Base-by-base conservation (phyloP, 495 filamentous ascomycete genomes). In the Tuber melanosporum region DNA sequence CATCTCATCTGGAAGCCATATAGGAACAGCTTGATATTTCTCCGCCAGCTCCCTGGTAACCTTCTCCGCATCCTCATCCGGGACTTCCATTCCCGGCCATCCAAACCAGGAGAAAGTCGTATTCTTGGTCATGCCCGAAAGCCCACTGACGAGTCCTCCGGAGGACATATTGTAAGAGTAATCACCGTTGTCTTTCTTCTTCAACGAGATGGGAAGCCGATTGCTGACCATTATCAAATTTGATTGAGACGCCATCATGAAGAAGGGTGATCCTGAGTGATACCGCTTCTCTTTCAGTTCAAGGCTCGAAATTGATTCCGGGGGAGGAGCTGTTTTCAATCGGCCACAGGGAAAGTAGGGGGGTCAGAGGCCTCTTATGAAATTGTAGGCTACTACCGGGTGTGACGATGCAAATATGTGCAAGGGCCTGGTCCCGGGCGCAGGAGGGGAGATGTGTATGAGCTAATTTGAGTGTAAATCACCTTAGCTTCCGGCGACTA, bases 81-180 rank as follows among this genome's bases (percentile, higher is more conserved):
- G 92, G 43, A 94, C 88, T 82, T 97, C 92, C 75, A 97, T 83
- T 44, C 95, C 95, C 12, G 95, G 94, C 95, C 95, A 99, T 76
- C 95, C 95, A 84, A 97, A 98, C 95, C 95, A 99, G 84, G 93
- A 91, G 86, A 97, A 98, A 69, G 90, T 95, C 17, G 93, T 97
- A 12, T 92, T 90, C 84, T 97, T 97, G 78, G 92, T 92, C 79
- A 99, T 85, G 32, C 95, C 95, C 78, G 91, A 94, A 73, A 99
- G 85, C 1, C 94, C 95, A 52, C 92, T 97, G 73, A 99, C 94
- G 52, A 99, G 88, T 20, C 95, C 95, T 74, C 95, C 95, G 10
- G 95, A 97, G 20, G 94, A 97, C 92, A 97, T 97, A 84, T 91
- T 92, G 85, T 97, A 96, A 78, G 90, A 88, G 85, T 97, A 98